phyloP scores from a whole-genome alignment of 2,329 filamentous ascomycete species.

The Pestalotiopsis fici region DNA sequence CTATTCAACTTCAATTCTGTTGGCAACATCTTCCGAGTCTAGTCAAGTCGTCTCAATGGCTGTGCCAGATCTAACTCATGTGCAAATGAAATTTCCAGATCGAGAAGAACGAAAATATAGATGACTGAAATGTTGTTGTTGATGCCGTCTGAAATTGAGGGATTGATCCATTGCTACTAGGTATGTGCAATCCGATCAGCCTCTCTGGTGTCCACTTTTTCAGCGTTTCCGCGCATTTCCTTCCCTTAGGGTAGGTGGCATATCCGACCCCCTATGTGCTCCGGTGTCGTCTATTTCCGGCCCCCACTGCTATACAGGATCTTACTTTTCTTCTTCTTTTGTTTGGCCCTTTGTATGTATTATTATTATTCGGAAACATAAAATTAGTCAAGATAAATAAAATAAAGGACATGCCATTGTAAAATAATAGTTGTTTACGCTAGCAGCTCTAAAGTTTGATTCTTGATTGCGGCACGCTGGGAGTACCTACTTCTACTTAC shows the following conservation, averaged over 20 bases:
- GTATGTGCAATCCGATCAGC: background rate
- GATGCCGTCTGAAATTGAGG: background rate
- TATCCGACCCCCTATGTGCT: background rate
- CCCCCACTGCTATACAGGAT: background rate
- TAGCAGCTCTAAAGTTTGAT: background rate
- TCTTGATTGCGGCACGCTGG: background rate
- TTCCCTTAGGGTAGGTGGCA: background rate
- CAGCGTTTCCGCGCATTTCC: background rate
- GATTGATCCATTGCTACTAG: background rate
- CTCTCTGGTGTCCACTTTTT: background rate
- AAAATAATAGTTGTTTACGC: background rate
- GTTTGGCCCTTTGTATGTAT: too few species aligned
- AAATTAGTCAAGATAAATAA: background rate
- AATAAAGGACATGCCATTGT: background rate
- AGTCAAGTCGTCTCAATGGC: background rate
- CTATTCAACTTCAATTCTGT: conserved; percentile 28
- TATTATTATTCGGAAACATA: too few species aligned
- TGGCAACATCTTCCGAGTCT: background rate
- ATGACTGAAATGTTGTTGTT: background rate
- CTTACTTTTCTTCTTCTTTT: too few species aligned
- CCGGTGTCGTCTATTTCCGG: background rate
- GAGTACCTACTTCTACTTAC: too few species aligned
- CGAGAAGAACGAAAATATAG: background rate
- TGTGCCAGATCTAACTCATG: background rate
- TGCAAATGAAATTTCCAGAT: background rate